Base-by-base conservation (phyloP, 1,139 yeast species). In the Kazachstania sp. region DNA sequence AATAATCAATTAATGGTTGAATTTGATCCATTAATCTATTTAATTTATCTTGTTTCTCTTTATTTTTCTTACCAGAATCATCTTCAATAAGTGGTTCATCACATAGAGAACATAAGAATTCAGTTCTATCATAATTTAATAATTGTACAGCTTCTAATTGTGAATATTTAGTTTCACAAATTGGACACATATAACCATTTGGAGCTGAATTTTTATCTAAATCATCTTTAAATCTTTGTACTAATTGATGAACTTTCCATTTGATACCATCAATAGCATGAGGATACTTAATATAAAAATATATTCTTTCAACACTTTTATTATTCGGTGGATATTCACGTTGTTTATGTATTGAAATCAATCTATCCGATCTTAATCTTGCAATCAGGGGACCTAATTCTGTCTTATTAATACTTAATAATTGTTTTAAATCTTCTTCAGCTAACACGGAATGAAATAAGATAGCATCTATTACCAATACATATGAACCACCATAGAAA, bases 211-310 rank as follows among this genome's bases (percentile, higher is more conserved):
- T 86, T 55, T 78, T 79, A 36, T 79, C 82, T 71, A 92, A 77
- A 61, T 88, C 95, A 54, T 84, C 86, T 63, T 86, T 86, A 49
- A 90, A 73, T 49, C 74, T 68, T 56, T 81, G 83, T 13, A 87
- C 97, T 38, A 94, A 75, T 40, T 86, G 78, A 63, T 92, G 97
- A 51, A 92, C 86, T 63, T 90, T 88, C 97, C 97, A 94, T 67
- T 94, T 92, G 63, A 92, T 81, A 15, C 97, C 81, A 68, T 92
- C 98, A 42, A 94, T 86, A 1, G 97, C 95, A 63, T 88, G 95
- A 1, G 97, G 87, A 62, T 79, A 81, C 60, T 87, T 96, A 49
- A 92, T 82, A 63, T 78, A 92, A 67, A 82, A 92, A 64, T 88
- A 92, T 0, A 94, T 84, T 60, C 90, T 75, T 19, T 86, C 77